These are phyloP conservation scores for Nephelium lappaceum DNA, from an alignment of 345 rosid genomes.

Conservation along the genomic window DNA sequence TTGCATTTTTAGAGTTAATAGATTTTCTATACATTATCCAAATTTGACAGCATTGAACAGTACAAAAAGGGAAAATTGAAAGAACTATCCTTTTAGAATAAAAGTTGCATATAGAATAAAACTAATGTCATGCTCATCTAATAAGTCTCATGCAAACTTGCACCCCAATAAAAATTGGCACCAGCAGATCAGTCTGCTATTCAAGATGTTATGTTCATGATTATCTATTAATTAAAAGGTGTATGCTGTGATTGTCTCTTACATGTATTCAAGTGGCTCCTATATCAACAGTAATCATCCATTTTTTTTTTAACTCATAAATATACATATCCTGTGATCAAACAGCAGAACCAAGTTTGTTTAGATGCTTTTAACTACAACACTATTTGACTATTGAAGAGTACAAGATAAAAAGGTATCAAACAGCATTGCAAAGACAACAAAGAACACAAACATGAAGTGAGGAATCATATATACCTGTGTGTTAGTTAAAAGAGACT, in stretches of 20 bases:
- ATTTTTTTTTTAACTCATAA: neutral
- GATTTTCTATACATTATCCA: neutral
- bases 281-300: neutral
- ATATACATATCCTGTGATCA: neutral
- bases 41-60: neutral
- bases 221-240: neutral
- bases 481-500: slow-evolving; percentile 23
- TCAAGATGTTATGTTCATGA: neutral
- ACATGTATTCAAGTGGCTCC: neutral
- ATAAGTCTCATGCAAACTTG: neutral
- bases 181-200: neutral
- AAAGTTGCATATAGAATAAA: too few relatives aligned
- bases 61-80: neutral
- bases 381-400: neutral
- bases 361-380: neutral
- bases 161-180: too few relatives aligned
- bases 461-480: slow-evolving; percentile 29
- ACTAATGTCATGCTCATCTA: too few relatives aligned
- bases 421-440: neutral
- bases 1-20: neutral
- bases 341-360: neutral
- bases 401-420: neutral
- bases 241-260: neutral
- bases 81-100: neutral
- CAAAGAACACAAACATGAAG: slow-evolving; percentile 4